Percentiles rank a stretch among this genome's conserved stretches.
phyloP scores from a whole-genome alignment of 495 filamentous ascomycete genomes.

The Aspergillus panamensis region DNA sequence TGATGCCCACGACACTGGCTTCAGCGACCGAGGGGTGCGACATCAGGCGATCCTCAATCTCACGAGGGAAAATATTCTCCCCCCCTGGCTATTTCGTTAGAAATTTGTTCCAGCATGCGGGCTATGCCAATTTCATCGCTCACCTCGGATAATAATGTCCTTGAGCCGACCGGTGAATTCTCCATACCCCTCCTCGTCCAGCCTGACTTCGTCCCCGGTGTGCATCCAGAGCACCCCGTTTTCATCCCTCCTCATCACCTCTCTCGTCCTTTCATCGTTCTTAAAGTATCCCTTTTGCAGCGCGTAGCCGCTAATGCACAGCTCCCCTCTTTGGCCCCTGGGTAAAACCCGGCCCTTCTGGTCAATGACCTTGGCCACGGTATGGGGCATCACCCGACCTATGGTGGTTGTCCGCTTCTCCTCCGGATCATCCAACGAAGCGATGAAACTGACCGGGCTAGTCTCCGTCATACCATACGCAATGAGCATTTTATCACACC shows the following conservation, averaged over 20 bases:
- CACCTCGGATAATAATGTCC: slow-evolving; percentile 57
- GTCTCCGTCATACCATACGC: slow-evolving; percentile 27
- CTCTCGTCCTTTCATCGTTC: slow-evolving; percentile 58
- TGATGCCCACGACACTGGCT: slow-evolving; percentile 60
- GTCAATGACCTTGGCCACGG: slow-evolving; percentile 68
- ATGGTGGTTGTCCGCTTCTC: slow-evolving; percentile 12
- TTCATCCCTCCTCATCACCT: slow-evolving; percentile 51
- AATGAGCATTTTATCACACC: slow-evolving; percentile 22
- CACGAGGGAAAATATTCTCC: slow-evolving; percentile 74
- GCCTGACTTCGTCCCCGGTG: slow-evolving; percentile 22
- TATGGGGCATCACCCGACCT: slow-evolving; percentile 51
- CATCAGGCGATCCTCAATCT: slow-evolving; percentile 62
- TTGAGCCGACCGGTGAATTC: slow-evolving; percentile 54
- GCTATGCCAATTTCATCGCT: background rate
- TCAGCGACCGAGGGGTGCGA: slow-evolving; percentile 50
- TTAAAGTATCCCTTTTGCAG: slow-evolving; percentile 81
- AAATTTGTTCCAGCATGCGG: background rate
- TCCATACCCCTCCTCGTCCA: slow-evolving; percentile 19
- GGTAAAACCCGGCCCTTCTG: slow-evolving; percentile 48
- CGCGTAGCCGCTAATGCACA: slow-evolving; percentile 70
- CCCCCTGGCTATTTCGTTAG: slow-evolving; percentile 35
- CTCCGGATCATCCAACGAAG: slow-evolving; percentile 12
- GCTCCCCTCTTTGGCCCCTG: slow-evolving; percentile 59
- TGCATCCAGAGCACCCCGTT: slow-evolving; percentile 18
- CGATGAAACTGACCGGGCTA: slow-evolving; percentile 21